Percentiles rank a stretch among this genome's conserved stretches.
These are phyloP conservation scores for Mycosphaerelloides madeirae DNA, from an alignment of 2,329 filamentous ascomycete species.

Conservation along the genomic window DNA sequence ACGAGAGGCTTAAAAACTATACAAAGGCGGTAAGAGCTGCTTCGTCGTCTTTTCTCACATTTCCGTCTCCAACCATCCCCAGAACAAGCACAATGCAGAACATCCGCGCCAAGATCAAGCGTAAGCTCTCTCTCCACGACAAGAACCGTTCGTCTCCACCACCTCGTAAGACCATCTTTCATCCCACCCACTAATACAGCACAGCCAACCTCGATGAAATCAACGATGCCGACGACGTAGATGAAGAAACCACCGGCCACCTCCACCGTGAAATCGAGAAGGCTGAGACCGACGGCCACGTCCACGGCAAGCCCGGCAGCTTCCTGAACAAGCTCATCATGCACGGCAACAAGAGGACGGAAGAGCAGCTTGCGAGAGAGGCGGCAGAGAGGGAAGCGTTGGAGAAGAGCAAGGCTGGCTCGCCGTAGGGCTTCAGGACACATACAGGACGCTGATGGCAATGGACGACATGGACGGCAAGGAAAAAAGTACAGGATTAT, in stretches of 20 bases:
- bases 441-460: too few species aligned
- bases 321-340: conserved; percentile 35
- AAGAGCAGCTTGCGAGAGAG: conserved; percentile 31
- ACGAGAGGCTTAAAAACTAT: too few species aligned
- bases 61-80: neutral
- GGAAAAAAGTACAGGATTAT: too few species aligned
- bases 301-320: conserved; percentile 31
- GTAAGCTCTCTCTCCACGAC: conserved; percentile 35
- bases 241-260: conserved; percentile 36
- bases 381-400: conserved; percentile 1
- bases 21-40: neutral
- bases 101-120: conserved; percentile 35
- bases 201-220: conserved; percentile 28
- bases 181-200: neutral
- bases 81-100: conserved; percentile 25
- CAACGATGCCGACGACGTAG: conserved; percentile 31
- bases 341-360: conserved; percentile 39
- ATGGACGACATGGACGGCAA: too few species aligned
- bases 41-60: neutral
- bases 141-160: conserved; percentile 29
- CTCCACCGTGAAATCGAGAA: conserved; percentile 34
- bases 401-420: neutral
- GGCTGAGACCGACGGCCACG: conserved; percentile 30
- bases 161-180: neutral
- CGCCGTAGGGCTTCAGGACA: too few species aligned